These are phyloP conservation scores for Gossypium anomalum DNA, from an alignment of 345 rosid genomes.

Conservation along the genomic window DNA sequence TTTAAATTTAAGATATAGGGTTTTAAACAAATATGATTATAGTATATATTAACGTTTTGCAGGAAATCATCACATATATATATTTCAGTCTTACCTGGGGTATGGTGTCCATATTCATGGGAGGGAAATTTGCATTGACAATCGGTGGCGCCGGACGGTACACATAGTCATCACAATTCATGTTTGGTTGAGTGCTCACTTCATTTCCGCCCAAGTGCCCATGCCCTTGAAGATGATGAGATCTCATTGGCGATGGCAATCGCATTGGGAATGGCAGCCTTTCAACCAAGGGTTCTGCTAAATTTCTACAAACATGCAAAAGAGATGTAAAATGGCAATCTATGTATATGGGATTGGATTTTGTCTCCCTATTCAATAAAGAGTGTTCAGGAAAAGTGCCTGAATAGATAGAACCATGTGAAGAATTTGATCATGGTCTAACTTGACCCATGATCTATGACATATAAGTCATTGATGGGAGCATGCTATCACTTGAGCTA, in stretches of 20 bases:
- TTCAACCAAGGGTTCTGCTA: slow-evolving; percentile 14
- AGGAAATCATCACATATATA: no score
- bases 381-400: no score
- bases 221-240: not conserved
- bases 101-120: not conserved
- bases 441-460: no score
- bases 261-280: not conserved
- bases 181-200: not conserved
- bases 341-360: no score
- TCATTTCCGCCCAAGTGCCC: not conserved
- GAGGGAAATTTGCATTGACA: slow-evolving; percentile 2
- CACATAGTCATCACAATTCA: not conserved
- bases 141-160: not conserved
- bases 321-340: not conserved
- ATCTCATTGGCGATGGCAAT: not conserved
- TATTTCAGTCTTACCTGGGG: slow-evolving; percentile 15
- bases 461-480: no score
- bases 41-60: no score
- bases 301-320: slow-evolving; percentile 9
- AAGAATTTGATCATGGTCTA: no score
- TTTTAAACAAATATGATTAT: no score
- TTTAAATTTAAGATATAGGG: no score
- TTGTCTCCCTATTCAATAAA: no score
- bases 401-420: no score
- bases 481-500: no score